Evolutionary conservation across 352 stramenopile genomes (phyloP).

Genomic region (Phytophthora colocasiae): DNA sequence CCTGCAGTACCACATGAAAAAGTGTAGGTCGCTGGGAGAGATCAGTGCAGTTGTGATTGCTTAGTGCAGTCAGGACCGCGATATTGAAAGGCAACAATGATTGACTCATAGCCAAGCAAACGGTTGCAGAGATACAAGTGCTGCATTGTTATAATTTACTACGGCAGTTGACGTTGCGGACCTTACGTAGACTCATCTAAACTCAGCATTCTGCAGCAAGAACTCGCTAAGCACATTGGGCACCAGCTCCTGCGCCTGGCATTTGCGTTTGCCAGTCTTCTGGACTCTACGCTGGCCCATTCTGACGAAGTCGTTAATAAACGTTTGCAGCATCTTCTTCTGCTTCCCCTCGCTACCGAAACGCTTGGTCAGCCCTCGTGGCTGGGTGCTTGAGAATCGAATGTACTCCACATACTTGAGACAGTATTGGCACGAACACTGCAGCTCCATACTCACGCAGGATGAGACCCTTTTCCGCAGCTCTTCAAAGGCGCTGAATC

Average conservation of each 20-base stretch:
- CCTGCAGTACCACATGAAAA: no score
- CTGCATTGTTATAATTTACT: neutral
- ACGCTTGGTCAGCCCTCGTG: conserved; percentile 41
- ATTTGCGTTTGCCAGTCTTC: conserved; percentile 34
- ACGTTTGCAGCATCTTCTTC: conserved; percentile 43
- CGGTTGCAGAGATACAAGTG: no score
- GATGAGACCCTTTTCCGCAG: conserved; percentile 40
- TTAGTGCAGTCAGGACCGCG: no score
- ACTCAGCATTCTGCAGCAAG: conserved; percentile 25
- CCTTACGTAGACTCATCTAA: neutral
- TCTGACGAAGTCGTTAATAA: conserved; percentile 48
- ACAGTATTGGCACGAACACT: conserved; percentile 59
- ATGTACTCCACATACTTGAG: conserved; percentile 53
- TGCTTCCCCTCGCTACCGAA: conserved; percentile 34
- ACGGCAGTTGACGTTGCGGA: neutral
- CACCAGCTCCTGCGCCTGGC: conserved; percentile 42
- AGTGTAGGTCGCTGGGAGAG: no score
- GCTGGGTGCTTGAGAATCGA: conserved; percentile 46
- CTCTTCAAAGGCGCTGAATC: conserved; percentile 59
- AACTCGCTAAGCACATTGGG: conserved; percentile 46
- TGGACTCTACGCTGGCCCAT: conserved; percentile 37
- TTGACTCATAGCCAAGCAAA: no score
- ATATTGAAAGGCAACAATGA: no score
- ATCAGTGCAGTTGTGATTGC: no score
- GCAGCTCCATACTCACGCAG: conserved; percentile 42